Evolutionary conservation across 129 eudicot genomes (phyloP), one percentile per base, ranked within the genome.

Genomic region (Saposhnikovia divaricata): DNA sequence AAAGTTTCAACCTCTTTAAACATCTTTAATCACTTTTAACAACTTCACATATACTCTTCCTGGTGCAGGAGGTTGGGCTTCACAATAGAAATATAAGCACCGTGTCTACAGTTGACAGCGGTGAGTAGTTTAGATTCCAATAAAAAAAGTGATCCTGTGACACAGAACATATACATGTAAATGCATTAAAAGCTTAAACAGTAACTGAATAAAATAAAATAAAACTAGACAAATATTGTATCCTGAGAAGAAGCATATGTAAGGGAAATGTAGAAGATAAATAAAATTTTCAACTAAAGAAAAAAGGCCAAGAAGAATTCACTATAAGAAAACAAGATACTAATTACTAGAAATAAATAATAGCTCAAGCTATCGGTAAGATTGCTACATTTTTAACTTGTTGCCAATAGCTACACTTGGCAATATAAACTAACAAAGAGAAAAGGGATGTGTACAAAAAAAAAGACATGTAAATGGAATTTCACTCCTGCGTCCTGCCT

Each of bases 141-240:
- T n/a, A n/a, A n/a, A n/a, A 78, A 93, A 93, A 82, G n/a, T 93
- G 98, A 82, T 93, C 91, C 93, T 92, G 91, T 43, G 45, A 78
- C 80, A 81, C 80, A 89, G 83, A 74, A 55, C 80, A 44, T 47
- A 6, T 55, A 78, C 19, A 81, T 46, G 72, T 21, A 79, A 39
- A 68, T 31, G 42, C 74, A 75, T 47, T 76, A 82, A 25, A 82
- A 68, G 23, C 9, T 48, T 34, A 50, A 69, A 70, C 11, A 79
- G 10, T 19, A 48, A 4, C 13, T 10, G 4, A 11, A 38, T 8
- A 53, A 42, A 57, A 27, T 28, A 65, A n/a, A 6, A 1, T 27
- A 57, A 47, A 48, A 9, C 34, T 40, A 38, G 61, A 46, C 23
- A 3, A n/a, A 65, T 25, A 59, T 34, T 21, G 28, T 6, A 19